A percentile compares a stretch with the other conserved stretches of the same genome.
Conservation (phyloP, 306 rosid genomes). For the Geum urbanum region DNA sequence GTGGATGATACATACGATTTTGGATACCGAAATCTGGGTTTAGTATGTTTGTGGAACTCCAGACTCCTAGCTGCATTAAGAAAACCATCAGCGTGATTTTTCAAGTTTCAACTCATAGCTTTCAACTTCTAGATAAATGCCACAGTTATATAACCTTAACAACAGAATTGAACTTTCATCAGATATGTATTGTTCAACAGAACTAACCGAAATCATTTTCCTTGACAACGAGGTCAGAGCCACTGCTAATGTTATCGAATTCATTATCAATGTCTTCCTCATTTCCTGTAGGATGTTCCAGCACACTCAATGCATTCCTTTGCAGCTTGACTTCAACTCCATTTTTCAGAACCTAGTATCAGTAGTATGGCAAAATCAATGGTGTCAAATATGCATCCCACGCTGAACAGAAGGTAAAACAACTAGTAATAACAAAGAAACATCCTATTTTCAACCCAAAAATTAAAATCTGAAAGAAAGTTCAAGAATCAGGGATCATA, state of each 20-base stretch:
- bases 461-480: background rate
- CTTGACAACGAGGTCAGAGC: conserved; percentile 57
- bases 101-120: background rate
- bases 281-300: conserved; percentile 65
- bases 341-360: conserved; percentile 65
- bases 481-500: background rate
- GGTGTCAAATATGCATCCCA: background rate
- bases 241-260: conserved; percentile 49
- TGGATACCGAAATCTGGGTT: conserved; percentile 42
- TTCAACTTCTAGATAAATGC: background rate
- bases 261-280: conserved; percentile 45
- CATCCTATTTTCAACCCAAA: background rate
- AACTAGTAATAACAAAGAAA: background rate
- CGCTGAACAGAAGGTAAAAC: background rate
- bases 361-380: conserved; percentile 1
- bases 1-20: conserved; percentile 39
- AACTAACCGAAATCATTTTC: conserved; percentile 53
- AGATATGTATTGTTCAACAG: background rate
- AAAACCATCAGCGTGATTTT: background rate
- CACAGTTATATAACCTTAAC: background rate
- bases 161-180: background rate
- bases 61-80: conserved; percentile 42
- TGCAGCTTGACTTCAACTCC: conserved; percentile 75
- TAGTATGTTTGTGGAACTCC: conserved; percentile 43
- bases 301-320: conserved; percentile 69